Evolutionary conservation across 2,329 filamentous ascomycete species (phyloP).

Genomic region (Fonsecaea erecta): DNA sequence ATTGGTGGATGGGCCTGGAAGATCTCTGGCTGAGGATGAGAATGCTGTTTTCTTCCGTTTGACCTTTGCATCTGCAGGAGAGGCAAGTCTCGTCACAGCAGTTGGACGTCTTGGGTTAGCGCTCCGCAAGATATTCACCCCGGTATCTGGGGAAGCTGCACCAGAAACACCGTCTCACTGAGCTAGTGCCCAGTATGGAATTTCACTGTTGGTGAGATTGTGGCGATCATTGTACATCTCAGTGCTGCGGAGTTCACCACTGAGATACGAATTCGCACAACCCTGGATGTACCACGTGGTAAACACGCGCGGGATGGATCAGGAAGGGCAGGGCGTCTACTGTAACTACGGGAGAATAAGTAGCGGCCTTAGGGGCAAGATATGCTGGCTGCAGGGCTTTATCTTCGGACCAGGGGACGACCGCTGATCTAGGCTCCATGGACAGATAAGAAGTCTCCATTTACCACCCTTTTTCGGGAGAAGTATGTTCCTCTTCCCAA

Average conservation of each 20-base stretch:
- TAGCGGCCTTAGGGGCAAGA: neutral
- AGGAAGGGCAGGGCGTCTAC: neutral
- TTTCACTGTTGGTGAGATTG: neutral
- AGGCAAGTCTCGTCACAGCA: neutral
- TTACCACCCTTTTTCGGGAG: neutral
- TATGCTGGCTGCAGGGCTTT: neutral
- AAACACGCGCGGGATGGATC: neutral
- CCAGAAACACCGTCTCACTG: neutral
- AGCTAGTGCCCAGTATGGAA: neutral
- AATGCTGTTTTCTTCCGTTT: neutral
- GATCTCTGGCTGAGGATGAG: neutral
- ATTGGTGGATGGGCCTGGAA: neutral
- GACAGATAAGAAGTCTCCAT: conserved; percentile 2
- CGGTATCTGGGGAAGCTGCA: neutral
- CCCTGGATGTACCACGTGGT: neutral
- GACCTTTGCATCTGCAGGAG: neutral
- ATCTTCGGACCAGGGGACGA: neutral
- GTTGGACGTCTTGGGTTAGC: neutral
- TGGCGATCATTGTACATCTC: neutral
- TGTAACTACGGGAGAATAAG: neutral
- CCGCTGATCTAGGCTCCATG: neutral
- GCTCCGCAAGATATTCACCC: neutral
- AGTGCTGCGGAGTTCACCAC: neutral
- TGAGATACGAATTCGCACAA: neutral
- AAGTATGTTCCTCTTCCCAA: neutral